Base-by-base conservation (phyloP, 2,329 filamentous ascomycete genomes). In the Pseudogymnoascus sp. region DNA sequence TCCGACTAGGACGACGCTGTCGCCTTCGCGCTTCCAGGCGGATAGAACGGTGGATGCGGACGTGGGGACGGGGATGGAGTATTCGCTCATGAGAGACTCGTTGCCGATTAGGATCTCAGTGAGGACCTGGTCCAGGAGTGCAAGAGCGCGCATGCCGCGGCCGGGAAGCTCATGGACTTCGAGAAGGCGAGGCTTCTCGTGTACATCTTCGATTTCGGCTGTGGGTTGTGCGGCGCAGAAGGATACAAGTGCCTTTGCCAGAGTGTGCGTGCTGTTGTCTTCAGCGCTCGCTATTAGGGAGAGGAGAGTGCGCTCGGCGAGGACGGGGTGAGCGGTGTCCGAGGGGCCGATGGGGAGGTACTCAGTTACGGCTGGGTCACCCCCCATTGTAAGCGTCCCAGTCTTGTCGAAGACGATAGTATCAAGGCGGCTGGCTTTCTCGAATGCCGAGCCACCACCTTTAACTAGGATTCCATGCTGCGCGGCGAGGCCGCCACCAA, bases 191-290 rank as follows among this genome's bases (percentile, higher is more conserved):
- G 33, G 73, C 70, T 57, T 67, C 1, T 70, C 60, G 50, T 57
- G 50, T 19, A 2, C 50, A 4, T 57, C 50, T 57, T 57, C 50
- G n/a, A 57, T 19, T 33, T 57, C 50, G n/a, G 50, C n/a, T 2
- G 26, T 4, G 10, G 50, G 26, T 4, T 57, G 50, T 7, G 28
- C 10, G 5, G 76, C 75, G 73, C 87, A 91, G 71, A 87, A 89
- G 0, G 78, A 77, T 0, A 87, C 82, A 50, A 92, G 78, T 0
- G 90, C 89, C 68, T 84, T 87, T 26, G 88, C 90, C 21, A 93
- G 81, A 0, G 89, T 89, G 70, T 93, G 90, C 53, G 82, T 87
- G 74, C 88, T 92, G 72, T 84, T 87, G 65, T 87, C 83, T 71
- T 93, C 90, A 1, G 90, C 74, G 0, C 79, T 78, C 63, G 50